These are phyloP conservation scores for Tardiomyces blankii DNA, from an alignment of 1,139 yeast species.

Conservation along the genomic window DNA sequence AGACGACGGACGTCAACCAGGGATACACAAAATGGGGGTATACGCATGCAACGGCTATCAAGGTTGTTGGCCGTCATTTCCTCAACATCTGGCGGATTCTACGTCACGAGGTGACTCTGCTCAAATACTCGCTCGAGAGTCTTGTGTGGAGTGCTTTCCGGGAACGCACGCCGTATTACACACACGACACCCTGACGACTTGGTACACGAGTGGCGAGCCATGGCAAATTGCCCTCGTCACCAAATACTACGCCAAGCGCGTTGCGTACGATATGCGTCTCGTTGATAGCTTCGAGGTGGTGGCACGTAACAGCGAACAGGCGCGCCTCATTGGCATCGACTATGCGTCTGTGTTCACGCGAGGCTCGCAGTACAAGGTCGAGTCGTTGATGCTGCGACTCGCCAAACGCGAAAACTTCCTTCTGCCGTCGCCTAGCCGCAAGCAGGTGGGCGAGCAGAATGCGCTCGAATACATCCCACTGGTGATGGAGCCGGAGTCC, in stretches of 20 bases:
- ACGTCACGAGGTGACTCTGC: conserved; percentile 48
- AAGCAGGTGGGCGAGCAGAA: conserved; percentile 75
- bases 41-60: conserved; percentile 61
- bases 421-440: conserved; percentile 72
- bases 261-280: conserved; percentile 39
- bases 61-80: conserved; percentile 68
- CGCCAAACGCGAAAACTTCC: conserved; percentile 61
- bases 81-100: conserved; percentile 77
- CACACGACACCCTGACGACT: conserved; percentile 37
- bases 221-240: conserved; percentile 26
- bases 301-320: conserved; percentile 68
- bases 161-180: conserved; percentile 52
- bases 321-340: conserved; percentile 84
- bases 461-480: conserved; percentile 78
- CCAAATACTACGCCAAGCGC: conserved; percentile 44
- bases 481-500: conserved; percentile 87
- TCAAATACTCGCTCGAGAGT: conserved; percentile 68
- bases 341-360: conserved; percentile 70
- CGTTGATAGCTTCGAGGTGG: conserved; percentile 51
- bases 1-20: conserved; percentile 28
- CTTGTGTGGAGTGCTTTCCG: conserved; percentile 59
- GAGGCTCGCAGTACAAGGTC: conserved; percentile 92
- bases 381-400: conserved; percentile 72
- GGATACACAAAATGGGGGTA: conserved; percentile 73
- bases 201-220: conserved; percentile 30